Evolutionary conservation across 345 rosid species (phyloP).

Genomic region (Bruguiera sexangula): DNA sequence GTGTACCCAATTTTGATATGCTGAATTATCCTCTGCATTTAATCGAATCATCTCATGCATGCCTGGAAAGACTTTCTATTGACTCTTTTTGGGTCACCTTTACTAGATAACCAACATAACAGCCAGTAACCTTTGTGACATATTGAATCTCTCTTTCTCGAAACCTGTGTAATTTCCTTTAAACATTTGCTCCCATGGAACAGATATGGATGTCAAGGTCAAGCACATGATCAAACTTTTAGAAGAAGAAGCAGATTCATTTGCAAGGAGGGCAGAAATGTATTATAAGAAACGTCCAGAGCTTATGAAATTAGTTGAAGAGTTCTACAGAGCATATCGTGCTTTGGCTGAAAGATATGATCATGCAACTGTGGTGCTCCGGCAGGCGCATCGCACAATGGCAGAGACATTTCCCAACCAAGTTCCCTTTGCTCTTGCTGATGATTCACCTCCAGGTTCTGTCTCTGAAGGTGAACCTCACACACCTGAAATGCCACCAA

Average conservation of each 20-base stretch:
- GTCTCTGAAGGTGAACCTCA: conserved; percentile 55
- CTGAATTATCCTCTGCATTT: too few relatives aligned
- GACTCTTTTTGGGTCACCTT: too few relatives aligned
- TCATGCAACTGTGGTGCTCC: conserved; percentile 88
- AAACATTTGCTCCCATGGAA: conserved; percentile 15
- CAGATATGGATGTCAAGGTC: conserved; percentile 96
- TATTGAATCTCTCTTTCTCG: background rate
- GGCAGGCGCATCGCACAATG: conserved; percentile 92
- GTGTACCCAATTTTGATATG: too few relatives aligned
- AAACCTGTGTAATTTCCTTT: background rate
- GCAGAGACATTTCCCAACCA: conserved; percentile 95
- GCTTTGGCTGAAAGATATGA: conserved; percentile 98
- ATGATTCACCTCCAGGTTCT: conserved; percentile 59
- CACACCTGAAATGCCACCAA: conserved; percentile 63
- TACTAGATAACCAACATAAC: too few relatives aligned
- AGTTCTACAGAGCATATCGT: conserved; percentile 95
- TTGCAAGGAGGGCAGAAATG: conserved; percentile 99
- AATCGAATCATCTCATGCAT: too few relatives aligned
- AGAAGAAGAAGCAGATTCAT: conserved; percentile 99
- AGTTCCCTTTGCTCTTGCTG: conserved; percentile 55
- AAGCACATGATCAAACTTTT: conserved; percentile 94
- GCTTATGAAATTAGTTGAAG: conserved; percentile 97
- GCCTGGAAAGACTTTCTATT: too few relatives aligned
- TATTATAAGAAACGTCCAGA: conserved; percentile 96
- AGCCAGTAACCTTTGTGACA: background rate